Evolutionary conservation across 2,329 filamentous ascomycete genomes (phyloP).

Genomic region (Colletotrichum endophyticum): DNA sequence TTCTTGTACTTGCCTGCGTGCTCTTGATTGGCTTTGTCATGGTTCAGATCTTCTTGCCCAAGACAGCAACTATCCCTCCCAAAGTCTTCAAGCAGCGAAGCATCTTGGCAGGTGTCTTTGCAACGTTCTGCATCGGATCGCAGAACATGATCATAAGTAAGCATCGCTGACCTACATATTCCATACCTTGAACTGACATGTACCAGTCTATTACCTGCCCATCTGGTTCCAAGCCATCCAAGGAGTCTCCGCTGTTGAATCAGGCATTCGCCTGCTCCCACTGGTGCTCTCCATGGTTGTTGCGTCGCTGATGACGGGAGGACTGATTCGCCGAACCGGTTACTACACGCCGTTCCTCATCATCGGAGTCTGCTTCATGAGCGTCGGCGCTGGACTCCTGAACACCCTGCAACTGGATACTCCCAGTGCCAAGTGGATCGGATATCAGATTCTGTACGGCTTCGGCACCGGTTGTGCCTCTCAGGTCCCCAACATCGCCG

Average conservation of each 20-base stretch:
- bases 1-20: slow-evolving; percentile 51
- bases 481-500: slow-evolving; percentile 48
- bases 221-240: slow-evolving; percentile 53
- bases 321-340: slow-evolving; percentile 39
- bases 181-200: slow-evolving; percentile 36
- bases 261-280: slow-evolving; percentile 44
- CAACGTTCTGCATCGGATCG: slow-evolving; percentile 51
- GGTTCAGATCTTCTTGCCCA: slow-evolving; percentile 37
- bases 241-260: slow-evolving; percentile 39
- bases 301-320: slow-evolving; percentile 35
- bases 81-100: slow-evolving; percentile 43
- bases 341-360: slow-evolving; percentile 51
- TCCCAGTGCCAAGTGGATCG: slow-evolving; percentile 27
- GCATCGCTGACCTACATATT: slow-evolving; percentile 20
- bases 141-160: slow-evolving; percentile 53
- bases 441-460: slow-evolving; percentile 28
- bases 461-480: slow-evolving; percentile 35
- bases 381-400: slow-evolving; percentile 35
- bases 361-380: slow-evolving; percentile 40
- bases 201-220: slow-evolving; percentile 42
- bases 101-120: slow-evolving; percentile 48
- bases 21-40: slow-evolving; percentile 49
- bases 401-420: slow-evolving; percentile 36
- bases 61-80: slow-evolving; percentile 46
- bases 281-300: slow-evolving; percentile 41